phyloP scores from a whole-genome alignment of 2,329 filamentous ascomycete species.

The Zasmidium cellare region DNA sequence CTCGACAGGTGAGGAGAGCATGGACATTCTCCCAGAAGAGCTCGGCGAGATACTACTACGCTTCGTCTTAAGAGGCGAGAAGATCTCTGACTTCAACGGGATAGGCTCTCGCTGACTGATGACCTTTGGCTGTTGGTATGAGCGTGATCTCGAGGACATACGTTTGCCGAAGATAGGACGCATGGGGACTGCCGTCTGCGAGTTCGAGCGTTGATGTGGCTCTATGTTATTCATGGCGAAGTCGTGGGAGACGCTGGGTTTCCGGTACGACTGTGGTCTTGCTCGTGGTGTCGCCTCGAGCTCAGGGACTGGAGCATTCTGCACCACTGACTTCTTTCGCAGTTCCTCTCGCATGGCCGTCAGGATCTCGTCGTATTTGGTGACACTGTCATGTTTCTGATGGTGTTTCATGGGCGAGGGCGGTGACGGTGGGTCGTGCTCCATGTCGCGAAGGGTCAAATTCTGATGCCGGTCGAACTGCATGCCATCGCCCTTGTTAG shows the following conservation, averaged over 20 bases:
- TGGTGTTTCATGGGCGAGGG: constrained; percentile 14
- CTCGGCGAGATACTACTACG: constrained; percentile 18
- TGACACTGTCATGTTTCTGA: constrained; percentile 16
- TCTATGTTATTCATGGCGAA: constrained; percentile 17
- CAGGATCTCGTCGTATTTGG: constrained; percentile 35
- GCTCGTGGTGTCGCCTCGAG: constrained; percentile 4
- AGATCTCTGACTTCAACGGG: constrained; percentile 35
- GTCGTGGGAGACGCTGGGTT: constrained; percentile 17
- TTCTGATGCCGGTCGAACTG: constrained; percentile 33
- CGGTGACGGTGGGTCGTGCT: constrained; percentile 11
- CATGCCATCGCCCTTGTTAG: constrained; percentile 11
- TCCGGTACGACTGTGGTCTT: constrained; percentile 12
- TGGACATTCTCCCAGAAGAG: constrained; percentile 13
- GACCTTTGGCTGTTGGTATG: constrained; percentile 33
- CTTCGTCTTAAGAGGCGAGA: constrained; percentile 35
- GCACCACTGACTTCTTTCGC: constrained; percentile 21
- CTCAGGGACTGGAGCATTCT: neutral
- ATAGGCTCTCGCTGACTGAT: constrained; percentile 30
- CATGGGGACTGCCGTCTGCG: constrained; percentile 29
- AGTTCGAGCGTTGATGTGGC: constrained; percentile 24
- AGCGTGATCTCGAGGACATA: constrained; percentile 27
- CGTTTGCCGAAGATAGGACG: constrained; percentile 27
- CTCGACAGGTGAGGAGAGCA: constrained; percentile 20
- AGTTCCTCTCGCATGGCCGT: constrained; percentile 37
- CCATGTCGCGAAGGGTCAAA: constrained; percentile 28